Conservation (phyloP, 306 rosid species). For the Citrullus amarus region DNA sequence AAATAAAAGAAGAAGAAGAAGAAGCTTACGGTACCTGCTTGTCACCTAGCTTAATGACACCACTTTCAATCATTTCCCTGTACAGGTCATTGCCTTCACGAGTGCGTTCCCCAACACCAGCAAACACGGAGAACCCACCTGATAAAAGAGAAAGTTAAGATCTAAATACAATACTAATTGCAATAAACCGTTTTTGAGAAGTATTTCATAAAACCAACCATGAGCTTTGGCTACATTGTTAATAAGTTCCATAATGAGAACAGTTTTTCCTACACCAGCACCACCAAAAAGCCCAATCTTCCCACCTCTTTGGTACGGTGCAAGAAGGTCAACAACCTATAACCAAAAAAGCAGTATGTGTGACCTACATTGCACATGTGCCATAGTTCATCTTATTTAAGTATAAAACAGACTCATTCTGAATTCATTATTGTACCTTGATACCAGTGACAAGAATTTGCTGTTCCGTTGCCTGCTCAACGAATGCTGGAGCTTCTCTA, state of each 20-base stretch:
- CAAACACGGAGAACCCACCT: constrained; percentile 99
- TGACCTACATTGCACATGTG: not conserved
- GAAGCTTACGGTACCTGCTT: constrained; percentile 48
- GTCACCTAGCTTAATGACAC: constrained; percentile 95
- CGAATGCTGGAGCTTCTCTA: constrained; percentile 81
- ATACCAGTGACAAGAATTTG: constrained; percentile 83
- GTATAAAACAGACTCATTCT: not conserved
- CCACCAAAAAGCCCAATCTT: constrained; percentile 86
- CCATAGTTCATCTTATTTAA: not conserved
- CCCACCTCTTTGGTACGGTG: constrained; percentile 84
- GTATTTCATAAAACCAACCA: constrained; percentile 28
- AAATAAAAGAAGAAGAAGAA: not conserved
- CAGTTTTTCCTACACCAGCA: constrained; percentile 87
- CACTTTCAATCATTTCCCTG: constrained; percentile 99
- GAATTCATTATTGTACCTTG: constrained; percentile 31
- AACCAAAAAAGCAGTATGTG: not conserved
- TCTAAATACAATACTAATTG: not conserved
- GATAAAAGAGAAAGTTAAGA: constrained; percentile 7
- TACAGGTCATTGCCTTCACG: constrained; percentile 98
- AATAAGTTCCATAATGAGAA: constrained; percentile 86
- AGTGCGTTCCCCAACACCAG: constrained; percentile 97
- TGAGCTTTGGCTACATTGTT: constrained; percentile 99
- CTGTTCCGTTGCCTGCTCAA: constrained; percentile 79
- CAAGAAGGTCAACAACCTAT: constrained; percentile 84
- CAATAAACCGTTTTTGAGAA: not conserved